These are phyloP conservation scores for Venturiaceae sp. DNA, from an alignment of 2,329 filamentous ascomycete genomes.

Conservation along the genomic window DNA sequence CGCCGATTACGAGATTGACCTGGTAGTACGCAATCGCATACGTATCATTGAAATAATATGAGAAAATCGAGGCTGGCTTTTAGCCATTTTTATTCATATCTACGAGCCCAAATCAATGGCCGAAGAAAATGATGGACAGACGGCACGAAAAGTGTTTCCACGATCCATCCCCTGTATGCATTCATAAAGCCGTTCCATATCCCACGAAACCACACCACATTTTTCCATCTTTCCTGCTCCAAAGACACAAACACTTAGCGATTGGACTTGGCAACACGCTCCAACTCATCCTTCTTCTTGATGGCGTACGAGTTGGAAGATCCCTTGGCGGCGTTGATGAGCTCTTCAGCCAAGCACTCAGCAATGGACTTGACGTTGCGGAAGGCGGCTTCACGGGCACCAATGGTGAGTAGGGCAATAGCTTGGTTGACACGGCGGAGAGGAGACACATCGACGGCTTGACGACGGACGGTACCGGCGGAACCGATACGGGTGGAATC, in stretches of 20 bases:
- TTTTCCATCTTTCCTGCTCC: not conserved
- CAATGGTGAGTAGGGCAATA: slow-evolving; percentile 96
- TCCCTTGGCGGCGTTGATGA: slow-evolving; percentile 99
- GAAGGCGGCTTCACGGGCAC: slow-evolving; percentile 97
- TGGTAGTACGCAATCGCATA: too few relatives aligned
- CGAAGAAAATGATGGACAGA: not conserved
- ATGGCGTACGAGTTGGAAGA: slow-evolving; percentile 99
- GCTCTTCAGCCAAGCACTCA: slow-evolving; percentile 98
- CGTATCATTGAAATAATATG: too few relatives aligned
- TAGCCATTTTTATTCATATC: not conserved
- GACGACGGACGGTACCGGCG: slow-evolving; percentile 98
- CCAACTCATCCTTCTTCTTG: slow-evolving; percentile 99
- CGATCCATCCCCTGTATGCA: not conserved
- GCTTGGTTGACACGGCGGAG: slow-evolving; percentile 99
- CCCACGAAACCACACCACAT: not conserved
- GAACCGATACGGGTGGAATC: slow-evolving; percentile 99
- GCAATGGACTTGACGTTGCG: slow-evolving; percentile 99
- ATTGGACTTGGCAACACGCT: slow-evolving; percentile 99
- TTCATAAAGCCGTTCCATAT: slow-evolving; percentile 1
- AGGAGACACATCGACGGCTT: slow-evolving; percentile 99
- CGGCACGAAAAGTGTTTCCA: not conserved
- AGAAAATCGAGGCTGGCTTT: not conserved
- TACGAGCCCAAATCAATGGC: not conserved
- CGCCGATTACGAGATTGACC: too few relatives aligned
- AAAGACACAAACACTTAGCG: slow-evolving; percentile 54